phyloP scores from a whole-genome alignment of 2,329 filamentous ascomycete genomes.

The Colletotrichum godetiae region DNA sequence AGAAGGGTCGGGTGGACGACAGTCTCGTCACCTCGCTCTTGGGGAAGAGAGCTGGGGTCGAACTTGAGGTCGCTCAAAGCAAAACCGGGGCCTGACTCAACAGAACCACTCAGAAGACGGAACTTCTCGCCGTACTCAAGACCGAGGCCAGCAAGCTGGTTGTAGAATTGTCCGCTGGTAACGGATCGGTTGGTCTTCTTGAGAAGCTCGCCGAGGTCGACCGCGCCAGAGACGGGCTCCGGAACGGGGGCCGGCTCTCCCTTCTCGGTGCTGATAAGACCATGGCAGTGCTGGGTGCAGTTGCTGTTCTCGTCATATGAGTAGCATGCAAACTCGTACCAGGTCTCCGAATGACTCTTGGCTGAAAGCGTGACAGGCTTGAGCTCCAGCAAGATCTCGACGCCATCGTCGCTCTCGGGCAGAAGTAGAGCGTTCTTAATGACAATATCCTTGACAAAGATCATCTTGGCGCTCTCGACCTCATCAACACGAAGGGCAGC shows the following conservation, averaged over 20 bases:
- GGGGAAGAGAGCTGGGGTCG: background rate
- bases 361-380: conserved; percentile 37
- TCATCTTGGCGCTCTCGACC: conserved; percentile 34
- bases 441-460: conserved; percentile 37
- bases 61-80: background rate
- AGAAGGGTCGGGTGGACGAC: conserved; percentile 40
- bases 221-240: conserved; percentile 10
- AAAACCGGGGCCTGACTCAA: conserved; percentile 40
- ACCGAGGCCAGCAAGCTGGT: conserved; percentile 39
- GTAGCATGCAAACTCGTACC: conserved; percentile 41
- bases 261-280: conserved; percentile 37
- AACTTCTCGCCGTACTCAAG: conserved; percentile 41
- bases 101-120: conserved; percentile 37
- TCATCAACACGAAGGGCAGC: conserved; percentile 38
- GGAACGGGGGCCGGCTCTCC: conserved; percentile 32
- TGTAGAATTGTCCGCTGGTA: conserved; percentile 38
- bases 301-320: conserved; percentile 41
- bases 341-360: conserved; percentile 39
- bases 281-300: conserved; percentile 41
- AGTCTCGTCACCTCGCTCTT: conserved; percentile 37
- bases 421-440: conserved; percentile 41
- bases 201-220: conserved; percentile 32
- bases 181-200: conserved; percentile 39
- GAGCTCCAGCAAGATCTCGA: conserved; percentile 40
- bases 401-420: conserved; percentile 38